Evolutionary conservation across 345 rosid genomes (phyloP), one percentile per base, ranked within the genome.

Genomic region (Populus nigra): DNA sequence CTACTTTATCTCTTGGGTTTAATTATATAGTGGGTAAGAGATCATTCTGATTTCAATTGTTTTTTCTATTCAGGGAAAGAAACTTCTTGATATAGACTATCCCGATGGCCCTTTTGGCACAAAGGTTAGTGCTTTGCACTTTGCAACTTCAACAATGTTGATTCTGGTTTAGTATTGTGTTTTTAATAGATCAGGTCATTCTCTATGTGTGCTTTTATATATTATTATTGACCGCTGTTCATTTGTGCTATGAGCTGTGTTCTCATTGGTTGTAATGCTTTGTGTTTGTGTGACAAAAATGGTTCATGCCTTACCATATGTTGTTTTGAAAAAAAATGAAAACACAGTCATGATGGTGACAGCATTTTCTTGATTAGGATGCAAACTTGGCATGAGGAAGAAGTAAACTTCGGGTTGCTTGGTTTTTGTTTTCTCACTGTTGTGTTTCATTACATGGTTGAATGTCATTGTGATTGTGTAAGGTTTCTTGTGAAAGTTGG

Each of bases 71-170:
- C 71, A 96, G 97, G 99, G 99, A 70, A 93, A 67, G 85, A 79
- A 85, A 31, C 31, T 94, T 72, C 93, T 91, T 68, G 97, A 93
- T 39, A 88, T 90, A 33, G 73, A 96, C 87, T 59, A 70, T 76
- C 97, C 98, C 3, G 86, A 61, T 11, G 95, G 99, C 82, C 97
- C 98, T 68, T 96, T 93, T 75, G 98, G 99, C 76, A 93, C 97
- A 5, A 93, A 93, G 95, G 99, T 93, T 72, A 45, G 94, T 82
- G 41, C 35, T 66, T 39, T 36, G 69, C 69, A n/a, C 65, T 59
- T 65, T 65, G 8, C 33, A 5, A 23, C 55, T 31, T 66, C 0
- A 6, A 22, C 12, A 50, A 10, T 3, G 11, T n/a, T 71, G 41
- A 7, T 70, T 17, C 8, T 70, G 18, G 15, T 31, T 38, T 22